Base-by-base conservation (phyloP, 495 filamentous ascomycete species). In the Penicillium canescens region DNA sequence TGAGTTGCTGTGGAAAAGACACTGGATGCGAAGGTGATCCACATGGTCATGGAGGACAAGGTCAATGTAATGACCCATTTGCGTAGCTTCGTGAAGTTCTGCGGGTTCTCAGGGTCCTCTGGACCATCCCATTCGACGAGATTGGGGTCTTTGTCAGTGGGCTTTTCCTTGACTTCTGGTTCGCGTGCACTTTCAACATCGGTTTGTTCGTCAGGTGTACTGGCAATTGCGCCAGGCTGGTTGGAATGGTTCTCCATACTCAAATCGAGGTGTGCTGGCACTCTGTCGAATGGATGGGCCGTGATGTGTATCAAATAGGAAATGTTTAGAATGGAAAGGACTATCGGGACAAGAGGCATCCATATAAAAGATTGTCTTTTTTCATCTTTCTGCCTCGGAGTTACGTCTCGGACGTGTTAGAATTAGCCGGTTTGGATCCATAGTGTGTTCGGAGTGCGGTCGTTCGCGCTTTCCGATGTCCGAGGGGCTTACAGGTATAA, bases 11-110 rank as follows among this genome's bases (percentile, higher is more conserved):
- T 76, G 20, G 77, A 79, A 70, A 87, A 86, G 44, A 87, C 77
- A 63, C 73, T 80, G 48, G 73, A 79, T 2, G 80, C 68, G 42
- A 86, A 87, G 10, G 84, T 84, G 42, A 85, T 73, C 67, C 76
- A 79, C 61, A 86, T 74, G 4, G 81, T 85, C 72, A 86, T 74
- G 2, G 63, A 60, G 10, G 77, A 76, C 50, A 87, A 70, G 26
- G 86, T 74, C 60, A 83, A 78, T 0, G 92, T 86, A 42, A 89
- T 78, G 0, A 84, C 52, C 85, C 87, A 92, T 71, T 95, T 95
- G 45, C 78, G 75, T 36, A 67, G 56, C 0, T 59, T 52, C 0
- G 80, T 63, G 57, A 86, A 90, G 67, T 93, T 92, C 62, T 84
- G 76, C 4, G 89, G 89, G 70, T 90, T 88, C 39, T 81, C 71